phyloP scores from a whole-genome alignment of 441 rosid genomes.

The Erodium trifolium region DNA sequence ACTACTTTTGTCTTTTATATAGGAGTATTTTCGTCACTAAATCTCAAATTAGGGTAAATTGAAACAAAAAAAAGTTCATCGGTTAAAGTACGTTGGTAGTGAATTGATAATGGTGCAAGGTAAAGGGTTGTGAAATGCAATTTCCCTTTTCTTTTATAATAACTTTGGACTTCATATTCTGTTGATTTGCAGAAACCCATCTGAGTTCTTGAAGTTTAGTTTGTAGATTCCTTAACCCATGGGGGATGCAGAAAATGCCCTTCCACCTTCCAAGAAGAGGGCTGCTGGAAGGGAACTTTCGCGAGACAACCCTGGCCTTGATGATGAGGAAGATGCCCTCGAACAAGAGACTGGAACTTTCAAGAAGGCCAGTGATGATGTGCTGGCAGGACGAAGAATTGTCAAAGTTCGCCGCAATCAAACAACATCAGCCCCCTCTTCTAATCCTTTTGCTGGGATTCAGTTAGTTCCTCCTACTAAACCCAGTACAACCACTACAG shows the following conservation, averaged over 20 bases:
- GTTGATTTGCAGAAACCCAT: neutral
- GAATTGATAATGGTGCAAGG: too few species aligned
- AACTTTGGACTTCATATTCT: neutral
- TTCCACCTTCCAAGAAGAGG: constrained; percentile 85
- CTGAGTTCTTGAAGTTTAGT: neutral
- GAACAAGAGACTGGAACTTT: constrained; percentile 65
- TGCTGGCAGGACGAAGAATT: constrained; percentile 68
- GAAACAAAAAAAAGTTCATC: too few species aligned
- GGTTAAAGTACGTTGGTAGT: too few species aligned
- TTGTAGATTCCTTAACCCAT: constrained; percentile 24
- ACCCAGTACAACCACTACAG: constrained; percentile 19
- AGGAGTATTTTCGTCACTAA: too few species aligned
- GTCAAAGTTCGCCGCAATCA: constrained; percentile 61
- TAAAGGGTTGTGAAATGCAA: too few species aligned
- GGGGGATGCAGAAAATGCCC: constrained; percentile 62
- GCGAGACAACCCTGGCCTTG: constrained; percentile 72
- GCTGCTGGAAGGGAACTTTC: constrained; percentile 76
- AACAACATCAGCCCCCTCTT: constrained; percentile 32
- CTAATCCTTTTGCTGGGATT: constrained; percentile 83
- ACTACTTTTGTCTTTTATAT: too few species aligned
- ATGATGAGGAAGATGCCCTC: constrained; percentile 60
- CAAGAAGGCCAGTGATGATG: constrained; percentile 73
- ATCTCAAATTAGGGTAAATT: too few species aligned
- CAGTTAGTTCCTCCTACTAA: constrained; percentile 40
- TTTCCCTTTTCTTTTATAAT: too few species aligned